These are phyloP conservation scores for Aspergillus alliaceus DNA, from an alignment of 2,329 filamentous ascomycete species.

Conservation along the genomic window DNA sequence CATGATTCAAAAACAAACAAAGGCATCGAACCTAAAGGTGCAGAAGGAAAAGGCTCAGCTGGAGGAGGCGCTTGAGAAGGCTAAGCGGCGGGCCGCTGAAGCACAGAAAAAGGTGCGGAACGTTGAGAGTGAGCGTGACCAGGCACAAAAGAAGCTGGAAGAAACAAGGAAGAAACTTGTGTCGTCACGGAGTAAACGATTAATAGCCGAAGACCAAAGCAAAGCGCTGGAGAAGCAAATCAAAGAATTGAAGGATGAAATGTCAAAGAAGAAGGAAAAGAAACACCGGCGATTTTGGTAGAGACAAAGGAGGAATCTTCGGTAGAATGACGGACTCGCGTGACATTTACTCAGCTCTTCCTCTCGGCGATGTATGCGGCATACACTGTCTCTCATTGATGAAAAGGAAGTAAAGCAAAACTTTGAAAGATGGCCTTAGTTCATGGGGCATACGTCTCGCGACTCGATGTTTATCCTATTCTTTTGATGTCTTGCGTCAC, in stretches of 20 bases:
- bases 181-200: background rate
- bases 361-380: no score
- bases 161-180: background rate
- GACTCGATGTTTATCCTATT: background rate
- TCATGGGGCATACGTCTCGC: no score
- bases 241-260: background rate
- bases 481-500: background rate
- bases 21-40: background rate
- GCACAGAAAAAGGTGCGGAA: background rate
- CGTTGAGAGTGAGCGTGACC: background rate
- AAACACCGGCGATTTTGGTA: constrained; percentile 9
- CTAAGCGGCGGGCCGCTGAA: background rate
- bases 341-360: no score
- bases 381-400: no score
- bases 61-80: background rate
- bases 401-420: background rate
- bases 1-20: background rate
- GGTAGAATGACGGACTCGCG: background rate
- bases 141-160: background rate
- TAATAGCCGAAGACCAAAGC: background rate
- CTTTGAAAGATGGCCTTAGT: background rate
- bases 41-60: background rate
- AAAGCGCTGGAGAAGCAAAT: background rate
- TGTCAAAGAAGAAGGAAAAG: background rate
- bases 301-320: background rate